These are phyloP conservation scores for Schwanniomyces vanrijiae DNA, from an alignment of 805 yeast genomes.

Conservation along the genomic window DNA sequence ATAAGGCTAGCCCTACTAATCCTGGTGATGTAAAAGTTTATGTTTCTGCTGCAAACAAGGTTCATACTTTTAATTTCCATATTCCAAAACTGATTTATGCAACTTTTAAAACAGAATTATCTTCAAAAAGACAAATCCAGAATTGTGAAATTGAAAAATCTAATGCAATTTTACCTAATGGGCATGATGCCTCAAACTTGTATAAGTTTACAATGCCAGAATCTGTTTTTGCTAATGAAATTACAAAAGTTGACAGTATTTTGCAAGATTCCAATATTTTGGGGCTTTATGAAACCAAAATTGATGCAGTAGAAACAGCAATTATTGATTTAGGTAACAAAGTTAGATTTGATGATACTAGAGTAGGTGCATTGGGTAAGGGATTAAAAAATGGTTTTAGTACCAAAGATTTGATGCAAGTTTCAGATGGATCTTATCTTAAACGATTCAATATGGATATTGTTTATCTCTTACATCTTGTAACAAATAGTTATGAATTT, in stretches of 20 bases:
- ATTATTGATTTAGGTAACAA: conserved; percentile 75
- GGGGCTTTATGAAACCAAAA: conserved; percentile 76
- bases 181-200: conserved; percentile 51
- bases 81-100: conserved; percentile 75
- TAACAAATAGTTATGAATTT: conserved; percentile 73
- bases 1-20: conserved; percentile 48
- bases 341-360: conserved; percentile 65
- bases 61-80: conserved; percentile 71
- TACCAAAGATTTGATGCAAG: conserved; percentile 50
- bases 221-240: conserved; percentile 53
- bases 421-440: conserved; percentile 55
- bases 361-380: conserved; percentile 80
- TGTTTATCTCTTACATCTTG: conserved; percentile 66
- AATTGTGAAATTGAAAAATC: conserved; percentile 60
- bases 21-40: conserved; percentile 81
- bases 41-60: conserved; percentile 64
- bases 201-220: conserved; percentile 74
- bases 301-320: conserved; percentile 68
- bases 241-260: conserved; percentile 56
- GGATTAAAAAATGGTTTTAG: conserved; percentile 87
- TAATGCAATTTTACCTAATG: conserved; percentile 68
- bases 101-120: conserved; percentile 52
- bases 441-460: conserved; percentile 54
- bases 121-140: conserved; percentile 40
- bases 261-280: conserved; percentile 60